Evolutionary conservation across 108 stramenopile genomes (phyloP), one percentile per base, ranked within the genome.

Genomic region (Skeletonema potamos): DNA sequence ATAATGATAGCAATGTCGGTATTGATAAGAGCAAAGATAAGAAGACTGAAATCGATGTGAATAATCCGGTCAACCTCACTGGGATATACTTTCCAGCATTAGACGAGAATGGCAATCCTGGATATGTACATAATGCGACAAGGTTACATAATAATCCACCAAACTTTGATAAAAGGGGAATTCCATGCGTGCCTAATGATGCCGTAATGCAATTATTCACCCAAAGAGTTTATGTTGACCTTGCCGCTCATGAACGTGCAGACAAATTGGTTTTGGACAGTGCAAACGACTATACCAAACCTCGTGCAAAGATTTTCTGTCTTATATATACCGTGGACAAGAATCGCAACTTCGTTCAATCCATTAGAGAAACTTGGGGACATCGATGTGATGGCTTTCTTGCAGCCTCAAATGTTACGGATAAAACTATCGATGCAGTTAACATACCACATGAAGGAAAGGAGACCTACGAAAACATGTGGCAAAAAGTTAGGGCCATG

Each of bases 401-500:
- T 26, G 93, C 85, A 0, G 82, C 83, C 56, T 81, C 81, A 56
- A 89, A 71, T 8, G 60, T 58, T 54, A 87, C 86, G 6, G 85
- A 90, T 43, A 73, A 64, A 13, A 7, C 27, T 0, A 59, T 85
- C 12, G 84, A 77, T 27, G 64, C 89, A 1, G 72, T 97, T 2
- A 44, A 86, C 61, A 62, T 97, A 10, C 61, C 72, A 9, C 92
- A 93, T 66, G 58, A 83, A 24, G 94, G 94, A 8, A 33, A 58
- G 33, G 94, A 93, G 55, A 71, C 57, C 28, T 97, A 94, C 71
- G 30, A 55, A 1, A 92, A 92, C 64, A 97, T 97, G 82, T 97
- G 96, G 96, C 96, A 96, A 85, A 95, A 95, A 51, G 73, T 87
- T 7, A 66, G 92, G 33, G 61, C 79, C 54, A 95, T 94, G 39